Base-by-base conservation (phyloP, 2,329 filamentous ascomycete genomes). In the Claviceps spartinae region DNA sequence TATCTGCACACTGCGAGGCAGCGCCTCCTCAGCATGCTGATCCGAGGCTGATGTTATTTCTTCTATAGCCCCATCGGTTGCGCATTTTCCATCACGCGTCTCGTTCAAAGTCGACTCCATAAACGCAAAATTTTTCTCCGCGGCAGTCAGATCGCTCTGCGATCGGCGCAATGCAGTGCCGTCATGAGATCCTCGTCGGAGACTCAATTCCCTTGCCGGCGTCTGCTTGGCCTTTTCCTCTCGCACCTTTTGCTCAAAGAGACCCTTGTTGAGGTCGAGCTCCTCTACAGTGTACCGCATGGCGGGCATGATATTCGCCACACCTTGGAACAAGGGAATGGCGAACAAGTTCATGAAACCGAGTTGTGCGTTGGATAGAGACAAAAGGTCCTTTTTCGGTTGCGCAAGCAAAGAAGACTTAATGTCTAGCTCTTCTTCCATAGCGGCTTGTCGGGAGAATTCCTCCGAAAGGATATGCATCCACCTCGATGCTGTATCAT, bases 311-410 rank as follows among this genome's bases (percentile, higher is more conserved):
- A 97, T 79, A 59, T 94, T 86, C 34, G 87, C 82, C 7, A 97
- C 84, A 7, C 86, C 87, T 63, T 89, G 82, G 63, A 98, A 98
- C 0, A 98, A 76, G 1, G 93, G 93, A 48, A 90, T 81, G 16
- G 91, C 93, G 65, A 97, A 97, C 60, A 96, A 79, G 58, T 88
- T 93, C 87, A 97, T 96, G 69, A 98, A 98, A 24, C 88, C 85
- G 51, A 96, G 85, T 68, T 98, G 93, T 7, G 89, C 86, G 58
- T 87, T 88, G 56, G 82, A 86, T 50, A 96, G 76, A 52, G 91
- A 90, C 55, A 88, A 74, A 36, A 86, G 75, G 60, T 96, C 90
- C 60, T 90, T 87, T 53, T 88, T 82, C 42, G 93, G 88, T 3
- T 85, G 82, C 1, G 90, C 83, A 61, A 95, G 88, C 3, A 98